Evolutionary conservation across 2,329 filamentous ascomycete species (phyloP), one percentile per base, ranked within the genome.

Genomic region (Orbilia ellipsospora): DNA sequence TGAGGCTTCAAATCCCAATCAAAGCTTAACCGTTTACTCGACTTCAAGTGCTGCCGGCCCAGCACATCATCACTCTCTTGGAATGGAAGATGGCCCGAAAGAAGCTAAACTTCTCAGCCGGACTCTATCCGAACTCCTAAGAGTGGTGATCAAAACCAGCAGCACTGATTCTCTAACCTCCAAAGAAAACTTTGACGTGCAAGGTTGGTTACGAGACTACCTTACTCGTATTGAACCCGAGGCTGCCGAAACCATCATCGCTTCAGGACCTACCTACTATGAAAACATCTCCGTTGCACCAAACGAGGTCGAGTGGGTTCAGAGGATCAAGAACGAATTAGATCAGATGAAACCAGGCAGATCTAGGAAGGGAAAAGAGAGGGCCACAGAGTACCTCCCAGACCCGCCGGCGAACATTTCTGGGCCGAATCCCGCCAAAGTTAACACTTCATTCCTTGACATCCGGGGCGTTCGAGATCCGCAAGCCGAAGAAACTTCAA

Each of bases 311-410:
- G 16, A 36, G 10, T 72, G 60, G 60, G 52, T 55, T 10, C 67
- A 72, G 31, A 72, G 50, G 20, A 48, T 72, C 18, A 57, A 40
- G 20, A 50, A 18, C 13, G 67, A 60, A 26, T 60, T 72, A 45
- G 36, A 42, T 12, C 8, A 16, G 6, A 45, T 65, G 52, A n/a
- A 4, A 26, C 51, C 57, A 0, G 40, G 5, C n/a, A 16, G 54
- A 3, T 69, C 72, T 13, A 75, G 42, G 59, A 75, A 75, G 23
- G 72, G 72, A 1, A 75, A 75, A 18, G 64, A 75, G 44, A 50
- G 59, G n/a, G 36, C 72, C 0, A 36, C 51, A 8, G 72, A 75
- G 40, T 69, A 75, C 31, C 44, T 42, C 12, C 36, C 59, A 15
- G 16, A 12, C 23, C 12, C 7, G 7, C 20, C 45, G 10, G 18